These are phyloP conservation scores for Porphyridium purpureum DNA, from an alignment of 23 red algal genomes.

Conservation along the genomic window DNA sequence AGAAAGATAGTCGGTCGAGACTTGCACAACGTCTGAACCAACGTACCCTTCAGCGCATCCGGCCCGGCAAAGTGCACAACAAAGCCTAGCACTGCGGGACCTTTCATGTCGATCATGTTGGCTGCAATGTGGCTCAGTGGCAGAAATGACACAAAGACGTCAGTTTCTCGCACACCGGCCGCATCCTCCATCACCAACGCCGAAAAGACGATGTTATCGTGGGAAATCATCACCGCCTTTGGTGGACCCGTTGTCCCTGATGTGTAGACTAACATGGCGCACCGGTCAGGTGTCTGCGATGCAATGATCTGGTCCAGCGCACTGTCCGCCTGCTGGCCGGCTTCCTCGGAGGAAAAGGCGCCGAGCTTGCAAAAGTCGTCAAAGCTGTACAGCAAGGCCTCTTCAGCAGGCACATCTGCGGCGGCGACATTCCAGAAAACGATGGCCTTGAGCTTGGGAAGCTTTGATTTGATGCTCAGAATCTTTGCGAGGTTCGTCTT, in stretches of 20 bases:
- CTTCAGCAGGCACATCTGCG: neutral
- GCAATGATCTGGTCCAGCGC: slow-evolving; percentile 5
- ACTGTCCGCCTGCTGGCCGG: too few species aligned
- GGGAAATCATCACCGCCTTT: slow-evolving; percentile 82
- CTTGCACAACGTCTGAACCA: slow-evolving; percentile 39
- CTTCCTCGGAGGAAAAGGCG: neutral
- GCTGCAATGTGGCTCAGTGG: slow-evolving; percentile 78
- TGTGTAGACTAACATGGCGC: slow-evolving; percentile 61
- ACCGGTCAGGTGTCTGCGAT: slow-evolving; percentile 16
- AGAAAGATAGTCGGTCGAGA: slow-evolving; percentile 68
- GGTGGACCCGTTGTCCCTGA: slow-evolving; percentile 82
- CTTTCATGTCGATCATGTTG: slow-evolving; percentile 45
- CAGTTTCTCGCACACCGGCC: slow-evolving; percentile 2
- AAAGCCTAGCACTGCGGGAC: slow-evolving; percentile 17
- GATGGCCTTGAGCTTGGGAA: slow-evolving; percentile 9
- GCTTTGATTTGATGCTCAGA: slow-evolving; percentile 2
- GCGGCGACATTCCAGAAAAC: slow-evolving; percentile 23
- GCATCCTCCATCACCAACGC: slow-evolving; percentile 5
- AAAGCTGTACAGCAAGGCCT: slow-evolving; percentile 17
- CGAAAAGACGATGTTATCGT: slow-evolving; percentile 60
- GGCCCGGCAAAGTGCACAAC: slow-evolving; percentile 42
- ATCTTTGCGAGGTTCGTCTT: slow-evolving; percentile 27
- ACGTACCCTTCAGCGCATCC: slow-evolving; percentile 31
- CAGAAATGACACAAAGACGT: slow-evolving; percentile 51
- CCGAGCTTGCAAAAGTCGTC: slow-evolving; percentile 25